Conservation (phyloP, 805 yeast genomes). For the Yamadazyma sp. region DNA sequence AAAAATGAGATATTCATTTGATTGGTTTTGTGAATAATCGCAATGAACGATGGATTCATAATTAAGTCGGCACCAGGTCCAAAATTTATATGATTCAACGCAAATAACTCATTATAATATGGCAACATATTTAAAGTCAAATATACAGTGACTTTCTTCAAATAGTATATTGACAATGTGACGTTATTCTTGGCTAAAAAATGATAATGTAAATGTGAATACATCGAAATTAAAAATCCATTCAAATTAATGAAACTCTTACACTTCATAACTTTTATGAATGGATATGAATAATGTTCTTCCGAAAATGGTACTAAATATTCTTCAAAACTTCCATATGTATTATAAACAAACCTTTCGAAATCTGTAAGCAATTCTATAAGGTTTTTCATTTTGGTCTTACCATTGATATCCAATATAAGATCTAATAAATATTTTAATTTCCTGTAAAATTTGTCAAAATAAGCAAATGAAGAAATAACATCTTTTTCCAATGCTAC, state of each 20-base stretch:
- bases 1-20: constrained; percentile 25
- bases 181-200: constrained; percentile 30
- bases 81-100: constrained; percentile 32
- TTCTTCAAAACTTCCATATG: constrained; percentile 25
- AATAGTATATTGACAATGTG: constrained; percentile 30
- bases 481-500: constrained; percentile 36
- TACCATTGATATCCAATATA: constrained; percentile 18
- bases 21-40: constrained; percentile 24
- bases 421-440: constrained; percentile 23
- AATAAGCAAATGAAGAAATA: constrained; percentile 25
- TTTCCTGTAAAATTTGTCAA: constrained; percentile 26
- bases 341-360: constrained; percentile 29
- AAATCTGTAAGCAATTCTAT: constrained; percentile 26
- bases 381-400: constrained; percentile 18
- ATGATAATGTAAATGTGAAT: constrained; percentile 35
- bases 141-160: constrained; percentile 26
- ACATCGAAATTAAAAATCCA: constrained; percentile 26
- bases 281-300: constrained; percentile 17
- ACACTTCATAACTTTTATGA: constrained; percentile 22
- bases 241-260: constrained; percentile 25
- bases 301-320: constrained; percentile 17
- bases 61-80: constrained; percentile 40
- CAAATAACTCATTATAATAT: constrained; percentile 26
- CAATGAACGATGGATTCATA: constrained; percentile 37
- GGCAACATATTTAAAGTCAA: constrained; percentile 29